phyloP scores from a whole-genome alignment of 2,329 filamentous ascomycete species.

The Thielaviopsis euricoi region DNA sequence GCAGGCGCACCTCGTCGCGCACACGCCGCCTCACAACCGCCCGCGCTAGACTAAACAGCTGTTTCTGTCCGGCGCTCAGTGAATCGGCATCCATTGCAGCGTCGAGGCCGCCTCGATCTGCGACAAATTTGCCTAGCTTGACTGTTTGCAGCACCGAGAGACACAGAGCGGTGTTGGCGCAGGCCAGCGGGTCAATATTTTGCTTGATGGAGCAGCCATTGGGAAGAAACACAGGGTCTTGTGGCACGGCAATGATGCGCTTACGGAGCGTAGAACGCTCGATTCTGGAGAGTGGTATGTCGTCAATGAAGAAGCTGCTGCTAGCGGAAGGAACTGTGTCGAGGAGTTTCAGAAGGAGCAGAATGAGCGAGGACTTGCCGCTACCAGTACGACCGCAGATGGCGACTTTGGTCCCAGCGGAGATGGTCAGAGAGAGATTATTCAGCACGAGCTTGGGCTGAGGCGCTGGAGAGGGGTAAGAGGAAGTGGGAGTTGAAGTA shows the following conservation, averaged over 20 bases:
- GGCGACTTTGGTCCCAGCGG: conserved; percentile 20
- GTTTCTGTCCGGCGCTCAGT: conserved; percentile 42
- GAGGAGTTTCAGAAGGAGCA: conserved; percentile 25
- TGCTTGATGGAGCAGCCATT: conserved; percentile 23
- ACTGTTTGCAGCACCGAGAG: conserved; percentile 21
- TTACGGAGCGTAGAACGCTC: conserved; percentile 26
- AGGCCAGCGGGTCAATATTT: conserved; percentile 27
- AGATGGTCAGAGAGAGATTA: conserved; percentile 17
- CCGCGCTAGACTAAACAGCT: conserved; percentile 46
- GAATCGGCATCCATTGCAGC: conserved; percentile 27
- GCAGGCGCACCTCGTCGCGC: neutral
- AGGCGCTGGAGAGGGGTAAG: neutral
- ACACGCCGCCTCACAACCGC: conserved; percentile 25
- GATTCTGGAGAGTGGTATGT: conserved; percentile 21
- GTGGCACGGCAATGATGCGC: conserved; percentile 34
- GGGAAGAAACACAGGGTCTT: conserved; percentile 36
- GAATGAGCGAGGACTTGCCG: conserved; percentile 28
- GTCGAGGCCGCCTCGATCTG: conserved; percentile 17
- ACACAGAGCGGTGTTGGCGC: conserved; percentile 20
- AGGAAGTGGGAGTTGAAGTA: neutral
- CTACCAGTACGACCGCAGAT: conserved; percentile 24
- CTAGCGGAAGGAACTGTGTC: conserved; percentile 19
- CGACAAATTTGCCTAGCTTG: conserved; percentile 19
- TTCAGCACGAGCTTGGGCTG: conserved; percentile 15
- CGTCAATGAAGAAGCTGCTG: conserved; percentile 27